Evolutionary conservation across 257 asterid species (phyloP).

Genomic region (Paulownia fortunei): DNA sequence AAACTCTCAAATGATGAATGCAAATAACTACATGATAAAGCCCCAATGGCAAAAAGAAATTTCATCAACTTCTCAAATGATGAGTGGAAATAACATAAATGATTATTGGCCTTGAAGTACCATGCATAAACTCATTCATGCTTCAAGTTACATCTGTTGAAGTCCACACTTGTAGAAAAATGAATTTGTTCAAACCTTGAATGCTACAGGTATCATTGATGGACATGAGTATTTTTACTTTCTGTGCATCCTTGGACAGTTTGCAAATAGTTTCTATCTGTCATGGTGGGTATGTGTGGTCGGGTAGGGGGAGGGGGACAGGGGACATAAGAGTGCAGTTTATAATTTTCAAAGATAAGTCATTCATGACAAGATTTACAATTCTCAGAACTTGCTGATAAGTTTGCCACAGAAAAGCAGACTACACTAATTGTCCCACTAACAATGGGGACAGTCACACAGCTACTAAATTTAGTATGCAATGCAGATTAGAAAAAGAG

Average conservation of each 20-base stretch:
- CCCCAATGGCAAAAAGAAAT: neutral
- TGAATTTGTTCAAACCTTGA: neutral
- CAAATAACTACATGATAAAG: too few species aligned
- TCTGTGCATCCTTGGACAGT: neutral
- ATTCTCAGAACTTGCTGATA: neutral
- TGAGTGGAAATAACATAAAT: neutral
- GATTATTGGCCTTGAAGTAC: neutral
- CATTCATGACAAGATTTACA: neutral
- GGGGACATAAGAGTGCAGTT: neutral
- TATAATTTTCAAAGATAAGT: neutral
- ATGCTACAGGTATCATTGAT: neutral
- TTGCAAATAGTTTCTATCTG: neutral
- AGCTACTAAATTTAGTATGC: neutral
- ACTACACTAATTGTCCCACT: neutral
- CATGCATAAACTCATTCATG: neutral
- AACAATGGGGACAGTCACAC: neutral
- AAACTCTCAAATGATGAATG: conserved; percentile 10
- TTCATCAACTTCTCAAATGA: neutral
- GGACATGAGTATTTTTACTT: neutral
- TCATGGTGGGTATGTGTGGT: neutral
- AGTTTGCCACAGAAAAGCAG: neutral
- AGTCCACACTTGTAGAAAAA: neutral
- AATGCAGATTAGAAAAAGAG: conserved; percentile 20
- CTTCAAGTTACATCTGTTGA: neutral
- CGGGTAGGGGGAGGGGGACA: neutral